Evolutionary conservation across 176 grass and related monocot species (phyloP).

Genomic region (Avena sativa): DNA sequence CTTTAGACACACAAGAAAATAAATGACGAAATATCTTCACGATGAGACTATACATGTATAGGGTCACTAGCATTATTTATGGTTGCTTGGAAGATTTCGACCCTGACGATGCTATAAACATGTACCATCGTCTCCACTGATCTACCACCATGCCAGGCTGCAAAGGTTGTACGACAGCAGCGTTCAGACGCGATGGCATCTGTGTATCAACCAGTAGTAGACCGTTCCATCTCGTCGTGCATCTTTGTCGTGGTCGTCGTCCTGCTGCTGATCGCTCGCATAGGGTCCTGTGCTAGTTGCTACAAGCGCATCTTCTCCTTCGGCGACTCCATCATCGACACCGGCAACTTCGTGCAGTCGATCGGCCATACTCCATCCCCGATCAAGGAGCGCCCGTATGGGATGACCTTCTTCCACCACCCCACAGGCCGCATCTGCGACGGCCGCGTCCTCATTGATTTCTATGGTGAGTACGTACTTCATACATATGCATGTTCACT

Average conservation of each 20-base stretch:
- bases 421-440: constrained; percentile 61
- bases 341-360: constrained; percentile 48
- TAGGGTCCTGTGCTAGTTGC: constrained; percentile 17
- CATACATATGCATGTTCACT: neutral
- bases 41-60: neutral
- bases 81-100: neutral
- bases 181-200: constrained; percentile 4
- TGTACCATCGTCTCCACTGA: neutral
- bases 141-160: neutral
- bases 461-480: constrained; percentile 50
- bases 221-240: neutral
- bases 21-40: neutral
- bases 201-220: neutral
- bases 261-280: constrained; percentile 21
- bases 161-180: neutral
- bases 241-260: neutral
- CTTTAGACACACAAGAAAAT: neutral
- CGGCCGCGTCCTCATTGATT: constrained; percentile 69
- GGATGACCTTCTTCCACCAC: constrained; percentile 59
- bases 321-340: constrained; percentile 74
- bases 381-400: constrained; percentile 45
- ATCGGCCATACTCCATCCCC: neutral
- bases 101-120: neutral
- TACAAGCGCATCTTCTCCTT: constrained; percentile 72
- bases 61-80: neutral